A percentile compares a stretch with the other conserved stretches of the same genome.
phyloP scores from a whole-genome alignment of 371 early-diverging fungal species.

The Batrachochytrium dendrobatidis region DNA sequence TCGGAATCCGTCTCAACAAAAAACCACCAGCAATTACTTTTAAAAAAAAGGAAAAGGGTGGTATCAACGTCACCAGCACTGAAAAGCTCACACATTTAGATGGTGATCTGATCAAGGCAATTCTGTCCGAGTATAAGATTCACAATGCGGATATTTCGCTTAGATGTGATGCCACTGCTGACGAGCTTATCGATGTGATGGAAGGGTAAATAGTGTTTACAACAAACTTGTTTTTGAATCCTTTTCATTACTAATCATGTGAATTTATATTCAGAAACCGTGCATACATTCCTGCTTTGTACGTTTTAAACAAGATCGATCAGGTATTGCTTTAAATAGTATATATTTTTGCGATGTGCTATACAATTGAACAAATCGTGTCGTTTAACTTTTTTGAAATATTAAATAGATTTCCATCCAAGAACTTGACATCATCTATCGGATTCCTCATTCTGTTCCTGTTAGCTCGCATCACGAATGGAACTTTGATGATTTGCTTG shows the following conservation, averaged over 20 bases:
- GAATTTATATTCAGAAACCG: constrained; percentile 57
- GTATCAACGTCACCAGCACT: constrained; percentile 89
- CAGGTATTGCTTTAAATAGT: constrained; percentile 38
- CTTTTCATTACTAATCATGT: neutral
- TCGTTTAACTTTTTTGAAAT: constrained; percentile 12
- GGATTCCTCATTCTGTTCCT: constrained; percentile 97
- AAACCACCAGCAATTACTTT: constrained; percentile 86
- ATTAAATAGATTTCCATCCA: constrained; percentile 97
- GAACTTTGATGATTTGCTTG: constrained; percentile 96
- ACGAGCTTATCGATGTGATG: constrained; percentile 98
- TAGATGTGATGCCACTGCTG: constrained; percentile 93
- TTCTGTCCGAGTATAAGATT: constrained; percentile 94
- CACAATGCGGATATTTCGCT: constrained; percentile 97
- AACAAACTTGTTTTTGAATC: constrained; percentile 10
- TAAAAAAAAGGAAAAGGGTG: constrained; percentile 82
- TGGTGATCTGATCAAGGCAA: constrained; percentile 75
- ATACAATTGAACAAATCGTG: neutral
- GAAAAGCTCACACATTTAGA: constrained; percentile 84
- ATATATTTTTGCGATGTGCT: neutral
- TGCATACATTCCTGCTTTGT: constrained; percentile 92
- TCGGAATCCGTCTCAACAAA: constrained; percentile 98
- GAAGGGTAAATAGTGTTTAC: constrained; percentile 47
- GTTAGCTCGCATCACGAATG: constrained; percentile 96
- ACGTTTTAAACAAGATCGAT: constrained; percentile 97
- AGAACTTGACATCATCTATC: constrained; percentile 94